These are phyloP conservation scores for Thermoascus crustaceus DNA, from an alignment of 2,329 filamentous ascomycete species.

Conservation along the genomic window DNA sequence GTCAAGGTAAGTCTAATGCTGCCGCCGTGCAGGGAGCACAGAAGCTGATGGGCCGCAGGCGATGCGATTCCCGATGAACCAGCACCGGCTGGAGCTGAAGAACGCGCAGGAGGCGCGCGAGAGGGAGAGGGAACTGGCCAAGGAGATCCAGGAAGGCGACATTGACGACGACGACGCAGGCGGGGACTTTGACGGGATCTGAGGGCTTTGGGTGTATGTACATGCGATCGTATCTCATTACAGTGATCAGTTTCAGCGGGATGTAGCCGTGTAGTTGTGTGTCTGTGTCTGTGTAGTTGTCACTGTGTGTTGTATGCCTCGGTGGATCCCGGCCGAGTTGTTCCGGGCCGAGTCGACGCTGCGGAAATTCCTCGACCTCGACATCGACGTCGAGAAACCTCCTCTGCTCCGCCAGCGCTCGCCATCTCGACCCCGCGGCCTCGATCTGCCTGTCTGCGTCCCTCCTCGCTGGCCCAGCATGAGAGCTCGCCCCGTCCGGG, in stretches of 20 bases:
- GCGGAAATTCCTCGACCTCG: conserved; percentile 12
- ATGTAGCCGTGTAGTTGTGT: neutral
- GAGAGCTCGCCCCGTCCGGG: conserved; percentile 30
- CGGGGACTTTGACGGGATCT: conserved; percentile 94
- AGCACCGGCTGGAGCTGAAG: conserved; percentile 92
- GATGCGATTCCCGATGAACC: conserved; percentile 99
- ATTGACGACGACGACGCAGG: conserved; percentile 93
- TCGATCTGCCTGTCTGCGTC: too few species aligned
- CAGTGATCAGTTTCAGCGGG: neutral
- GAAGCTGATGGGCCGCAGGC: too few species aligned
- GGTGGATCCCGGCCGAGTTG: neutral
- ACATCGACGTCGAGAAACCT: conserved; percentile 6
- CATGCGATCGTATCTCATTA: conserved; percentile 3
- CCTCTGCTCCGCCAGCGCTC: too few species aligned
- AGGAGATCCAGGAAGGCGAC: conserved; percentile 97
- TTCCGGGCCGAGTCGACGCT: conserved; percentile 1
- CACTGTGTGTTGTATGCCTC: too few species aligned
- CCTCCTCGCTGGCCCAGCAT: too few species aligned
- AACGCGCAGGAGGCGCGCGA: conserved; percentile 98
- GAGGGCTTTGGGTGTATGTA: conserved; percentile 28
- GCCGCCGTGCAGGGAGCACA: too few species aligned
- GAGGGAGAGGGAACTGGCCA: conserved; percentile 90
- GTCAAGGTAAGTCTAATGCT: conserved; percentile 93
- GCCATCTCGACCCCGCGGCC: too few species aligned
- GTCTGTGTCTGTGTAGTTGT: too few species aligned